phyloP scores from a whole-genome alignment of 2,329 filamentous ascomycete species.

The Penicillium rolfsii region DNA sequence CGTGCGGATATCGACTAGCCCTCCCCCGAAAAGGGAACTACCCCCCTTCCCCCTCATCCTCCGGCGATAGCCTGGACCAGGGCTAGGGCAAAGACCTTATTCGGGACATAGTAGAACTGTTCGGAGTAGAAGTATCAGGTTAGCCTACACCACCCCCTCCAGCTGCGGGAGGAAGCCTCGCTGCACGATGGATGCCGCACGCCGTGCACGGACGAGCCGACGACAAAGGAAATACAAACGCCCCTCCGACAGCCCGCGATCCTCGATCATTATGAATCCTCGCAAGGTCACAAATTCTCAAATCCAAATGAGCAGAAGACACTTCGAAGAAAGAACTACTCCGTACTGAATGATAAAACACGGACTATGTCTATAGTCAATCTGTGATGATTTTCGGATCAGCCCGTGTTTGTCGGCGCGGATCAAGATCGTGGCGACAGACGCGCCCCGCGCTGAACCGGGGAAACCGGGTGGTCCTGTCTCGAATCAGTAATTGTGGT shows the following conservation, averaged over 20 bases:
- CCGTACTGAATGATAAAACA: too few species aligned
- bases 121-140: not conserved
- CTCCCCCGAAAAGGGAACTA: conserved; percentile 10
- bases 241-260: not conserved
- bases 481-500: conserved; percentile 10
- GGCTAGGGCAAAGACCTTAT: not conserved
- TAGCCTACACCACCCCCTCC: not conserved
- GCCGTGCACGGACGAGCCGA: not conserved
- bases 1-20: conserved; percentile 18
- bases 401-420: conserved; percentile 1
- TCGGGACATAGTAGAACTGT: not conserved
- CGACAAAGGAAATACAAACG: not conserved
- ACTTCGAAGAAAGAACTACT: not conserved
- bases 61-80: not conserved
- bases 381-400: not conserved
- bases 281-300: not conserved
- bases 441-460: conserved; percentile 10
- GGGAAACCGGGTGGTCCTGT: conserved; percentile 7
- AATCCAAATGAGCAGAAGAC: too few species aligned
- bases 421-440: conserved; percentile 6
- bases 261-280: not conserved
- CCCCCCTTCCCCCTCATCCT: not conserved
- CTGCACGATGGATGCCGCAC: conserved; percentile 4
- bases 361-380: not conserved
- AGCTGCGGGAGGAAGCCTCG: not conserved